Evolutionary conservation across 2,329 filamentous ascomycete species (phyloP).

Genomic region (Hymenoscyphus albidus): DNA sequence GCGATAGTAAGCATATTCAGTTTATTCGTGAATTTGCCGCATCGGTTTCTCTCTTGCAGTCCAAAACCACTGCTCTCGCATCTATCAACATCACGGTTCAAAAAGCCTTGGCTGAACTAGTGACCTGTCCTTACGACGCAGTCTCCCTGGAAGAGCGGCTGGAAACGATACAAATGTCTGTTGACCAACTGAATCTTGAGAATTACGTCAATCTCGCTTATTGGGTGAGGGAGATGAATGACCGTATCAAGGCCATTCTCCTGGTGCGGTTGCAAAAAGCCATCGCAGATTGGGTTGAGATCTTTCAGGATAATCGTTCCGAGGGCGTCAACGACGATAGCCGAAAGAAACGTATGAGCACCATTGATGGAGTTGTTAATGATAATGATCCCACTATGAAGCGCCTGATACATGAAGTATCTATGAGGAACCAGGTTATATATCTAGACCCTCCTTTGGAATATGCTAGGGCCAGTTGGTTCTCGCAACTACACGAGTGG

Average conservation of each 20-base stretch:
- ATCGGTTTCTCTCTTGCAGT: constrained; percentile 81
- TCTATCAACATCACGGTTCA: constrained; percentile 78
- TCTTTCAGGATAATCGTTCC: constrained; percentile 63
- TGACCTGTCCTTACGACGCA: constrained; percentile 77
- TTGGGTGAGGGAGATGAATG: constrained; percentile 87
- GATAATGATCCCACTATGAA: constrained; percentile 62
- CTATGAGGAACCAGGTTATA: constrained; percentile 97
- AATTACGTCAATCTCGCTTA: constrained; percentile 89
- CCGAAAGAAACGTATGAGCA: constrained; percentile 47
- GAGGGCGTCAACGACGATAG: constrained; percentile 45
- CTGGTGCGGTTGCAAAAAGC: constrained; percentile 80
- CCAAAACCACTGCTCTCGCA: constrained; percentile 75
- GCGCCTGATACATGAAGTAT: constrained; percentile 81
- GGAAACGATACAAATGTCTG: constrained; percentile 82
- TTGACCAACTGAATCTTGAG: constrained; percentile 94
- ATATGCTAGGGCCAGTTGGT: constrained; percentile 89
- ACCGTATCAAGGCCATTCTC: constrained; percentile 75
- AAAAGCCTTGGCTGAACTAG: constrained; percentile 77
- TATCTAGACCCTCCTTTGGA: constrained; percentile 92
- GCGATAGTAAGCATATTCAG: constrained; percentile 90
- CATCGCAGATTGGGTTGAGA: constrained; percentile 79
- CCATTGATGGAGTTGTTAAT: constrained; percentile 41
- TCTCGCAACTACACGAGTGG: constrained; percentile 88
- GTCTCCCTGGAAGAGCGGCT: constrained; percentile 76
- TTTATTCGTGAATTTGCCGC: constrained; percentile 92